A percentile compares a stretch with the other conserved stretches of the same genome.
Evolutionary conservation across 1,284 basidiomycete species (phyloP).

Genomic region (Pyrrhoderma noxium): DNA sequence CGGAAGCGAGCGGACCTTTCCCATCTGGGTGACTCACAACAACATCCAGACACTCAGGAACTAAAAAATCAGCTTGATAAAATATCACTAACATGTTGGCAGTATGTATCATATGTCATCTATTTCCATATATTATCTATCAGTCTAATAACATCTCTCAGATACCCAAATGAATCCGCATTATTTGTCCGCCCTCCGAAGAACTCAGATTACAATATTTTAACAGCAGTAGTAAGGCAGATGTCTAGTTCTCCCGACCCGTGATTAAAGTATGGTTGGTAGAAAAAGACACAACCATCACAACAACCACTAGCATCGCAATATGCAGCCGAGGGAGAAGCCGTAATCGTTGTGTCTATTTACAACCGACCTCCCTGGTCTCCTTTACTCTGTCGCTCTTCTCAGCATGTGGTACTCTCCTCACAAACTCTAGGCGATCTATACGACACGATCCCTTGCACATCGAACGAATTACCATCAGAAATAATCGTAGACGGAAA

Average conservation of each 20-base stretch:
- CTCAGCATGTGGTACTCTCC: conserved; percentile 61
- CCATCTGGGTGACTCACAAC: conserved; percentile 31
- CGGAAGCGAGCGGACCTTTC: conserved; percentile 36
- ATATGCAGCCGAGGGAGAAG: conserved; percentile 27
- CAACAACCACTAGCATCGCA: background rate
- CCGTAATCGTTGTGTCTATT: conserved; percentile 50
- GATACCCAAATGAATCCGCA: conserved; percentile 44
- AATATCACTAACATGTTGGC: conserved; percentile 50
- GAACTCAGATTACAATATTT: conserved; percentile 57
- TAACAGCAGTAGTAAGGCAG: conserved; percentile 37
- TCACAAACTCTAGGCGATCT: conserved; percentile 67
- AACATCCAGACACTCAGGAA: conserved; percentile 35
- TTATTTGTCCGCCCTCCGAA: conserved; percentile 57
- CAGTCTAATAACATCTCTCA: conserved; percentile 24
- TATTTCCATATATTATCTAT: background rate
- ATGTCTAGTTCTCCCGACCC: conserved; percentile 4
- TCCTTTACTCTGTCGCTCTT: conserved; percentile 52
- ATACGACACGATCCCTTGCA: conserved; percentile 53
- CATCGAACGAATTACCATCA: conserved; percentile 45
- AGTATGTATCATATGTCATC: conserved; percentile 33
- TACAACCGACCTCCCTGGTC: conserved; percentile 55
- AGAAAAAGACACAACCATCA: conserved; percentile 4
- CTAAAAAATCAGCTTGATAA: conserved; percentile 44
- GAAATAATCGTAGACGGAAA: conserved; percentile 32
- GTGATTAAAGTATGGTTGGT: conserved; percentile 15